A percentile compares a stretch with the other conserved stretches of the same genome.
phyloP scores from a whole-genome alignment of 1,284 basidiomycete species.

The Caloboletus inedulis region DNA sequence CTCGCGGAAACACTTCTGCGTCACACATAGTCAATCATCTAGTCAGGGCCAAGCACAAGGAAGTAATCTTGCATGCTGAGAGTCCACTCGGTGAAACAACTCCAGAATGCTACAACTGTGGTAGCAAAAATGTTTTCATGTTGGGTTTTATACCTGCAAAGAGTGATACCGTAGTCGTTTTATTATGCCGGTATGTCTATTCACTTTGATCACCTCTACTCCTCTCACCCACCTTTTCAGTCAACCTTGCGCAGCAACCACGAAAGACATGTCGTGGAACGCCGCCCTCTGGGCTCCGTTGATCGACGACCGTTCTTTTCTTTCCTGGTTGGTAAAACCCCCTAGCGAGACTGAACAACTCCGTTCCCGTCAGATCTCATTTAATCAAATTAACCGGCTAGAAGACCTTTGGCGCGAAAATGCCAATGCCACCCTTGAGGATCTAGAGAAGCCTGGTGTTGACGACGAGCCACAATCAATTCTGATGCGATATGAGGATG shows the following conservation, averaged over 20 bases:
- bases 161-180: slow-evolving; percentile 96
- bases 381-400: slow-evolving; percentile 94
- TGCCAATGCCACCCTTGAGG: slow-evolving; percentile 89
- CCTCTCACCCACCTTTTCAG: slow-evolving; percentile 39
- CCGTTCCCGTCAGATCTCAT: slow-evolving; percentile 92
- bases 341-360: slow-evolving; percentile 95
- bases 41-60: slow-evolving; percentile 98
- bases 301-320: slow-evolving; percentile 96
- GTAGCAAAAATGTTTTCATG: slow-evolving; percentile 99
- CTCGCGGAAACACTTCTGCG: slow-evolving; percentile 96
- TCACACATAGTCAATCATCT: slow-evolving; percentile 99
- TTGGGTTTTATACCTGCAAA: slow-evolving; percentile 99
- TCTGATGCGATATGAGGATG: slow-evolving; percentile 91
- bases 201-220: background rate
- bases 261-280: slow-evolving; percentile 99
- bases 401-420: slow-evolving; percentile 99
- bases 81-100: slow-evolving; percentile 95
- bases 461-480: slow-evolving; percentile 96
- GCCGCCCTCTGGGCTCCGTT: slow-evolving; percentile 96
- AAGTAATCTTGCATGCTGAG: slow-evolving; percentile 94
- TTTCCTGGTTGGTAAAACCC: slow-evolving; percentile 98
- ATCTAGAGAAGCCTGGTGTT: slow-evolving; percentile 93
- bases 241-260: slow-evolving; percentile 96
- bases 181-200: slow-evolving; percentile 84
- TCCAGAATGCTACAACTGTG: slow-evolving; percentile 98